Percentiles rank a stretch among this genome's conserved stretches.
Evolutionary conservation across 345 rosid genomes (phyloP).

Genomic region (Mercurialis annua): DNA sequence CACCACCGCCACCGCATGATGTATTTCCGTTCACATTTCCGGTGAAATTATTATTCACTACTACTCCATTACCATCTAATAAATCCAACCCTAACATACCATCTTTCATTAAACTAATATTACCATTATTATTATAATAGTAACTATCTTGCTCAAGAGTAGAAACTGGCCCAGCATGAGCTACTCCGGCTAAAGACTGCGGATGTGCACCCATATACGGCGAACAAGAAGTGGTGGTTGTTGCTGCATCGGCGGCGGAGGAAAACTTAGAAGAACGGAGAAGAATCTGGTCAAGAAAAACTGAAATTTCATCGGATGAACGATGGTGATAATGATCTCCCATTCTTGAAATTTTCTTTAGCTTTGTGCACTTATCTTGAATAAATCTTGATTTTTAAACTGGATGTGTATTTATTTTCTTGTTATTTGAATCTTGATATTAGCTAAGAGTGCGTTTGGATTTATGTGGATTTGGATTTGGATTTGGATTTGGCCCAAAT

Average conservation of each 20-base stretch:
- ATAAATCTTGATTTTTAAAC: too few species aligned
- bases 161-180: not conserved
- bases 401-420: too few species aligned
- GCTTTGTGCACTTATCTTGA: not conserved
- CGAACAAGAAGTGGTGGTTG: conserved; percentile 17
- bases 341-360: not conserved
- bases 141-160: not conserved
- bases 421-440: too few species aligned
- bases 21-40: conserved; percentile 31
- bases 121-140: too few species aligned
- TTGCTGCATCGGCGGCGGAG: conserved; percentile 39
- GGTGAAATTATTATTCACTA: conserved; percentile 8
- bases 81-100: conserved; percentile 27
- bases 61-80: conserved; percentile 18
- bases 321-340: conserved; percentile 15
- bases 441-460: too few species aligned
- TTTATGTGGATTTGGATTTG: too few species aligned
- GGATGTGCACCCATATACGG: conserved; percentile 10
- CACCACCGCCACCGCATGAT: conserved; percentile 47
- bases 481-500: too few species aligned
- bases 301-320: conserved; percentile 58
- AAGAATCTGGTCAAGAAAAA: conserved; percentile 57
- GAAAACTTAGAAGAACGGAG: conserved; percentile 43
- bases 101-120: not conserved
- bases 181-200: not conserved